phyloP scores from a whole-genome alignment of 106 monocot species.

The Dendrobium catenatum region DNA sequence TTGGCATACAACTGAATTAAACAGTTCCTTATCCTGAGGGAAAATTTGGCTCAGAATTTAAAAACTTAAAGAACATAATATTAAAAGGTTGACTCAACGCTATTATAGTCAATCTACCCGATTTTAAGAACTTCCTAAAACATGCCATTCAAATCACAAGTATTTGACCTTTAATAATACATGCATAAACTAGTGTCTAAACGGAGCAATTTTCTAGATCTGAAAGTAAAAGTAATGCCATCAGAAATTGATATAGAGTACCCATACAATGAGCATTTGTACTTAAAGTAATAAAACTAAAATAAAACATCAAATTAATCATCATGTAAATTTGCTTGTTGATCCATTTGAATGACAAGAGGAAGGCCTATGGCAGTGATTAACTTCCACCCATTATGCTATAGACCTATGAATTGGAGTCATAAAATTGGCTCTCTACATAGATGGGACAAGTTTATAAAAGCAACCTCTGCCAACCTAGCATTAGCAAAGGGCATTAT shows the following conservation, averaged over 20 bases:
- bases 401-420: too few species aligned
- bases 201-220: background rate
- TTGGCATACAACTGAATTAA: constrained; percentile 63
- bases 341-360: background rate
- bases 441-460: too few species aligned
- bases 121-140: background rate
- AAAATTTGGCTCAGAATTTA: background rate
- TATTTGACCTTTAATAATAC: background rate
- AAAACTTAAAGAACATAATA: background rate
- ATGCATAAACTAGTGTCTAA: background rate
- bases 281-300: background rate
- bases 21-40: constrained; percentile 72
- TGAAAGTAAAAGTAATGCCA: background rate
- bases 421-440: too few species aligned
- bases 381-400: background rate
- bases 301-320: background rate
- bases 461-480: too few species aligned
- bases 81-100: background rate
- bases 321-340: background rate
- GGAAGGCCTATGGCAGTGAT: background rate
- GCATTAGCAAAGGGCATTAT: too few species aligned
- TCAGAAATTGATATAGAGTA: background rate
- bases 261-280: background rate
- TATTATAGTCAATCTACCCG: background rate
- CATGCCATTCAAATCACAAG: background rate